Base-by-base conservation (phyloP, 148 eudicot species). In the Vaccinium vitisidaea region DNA sequence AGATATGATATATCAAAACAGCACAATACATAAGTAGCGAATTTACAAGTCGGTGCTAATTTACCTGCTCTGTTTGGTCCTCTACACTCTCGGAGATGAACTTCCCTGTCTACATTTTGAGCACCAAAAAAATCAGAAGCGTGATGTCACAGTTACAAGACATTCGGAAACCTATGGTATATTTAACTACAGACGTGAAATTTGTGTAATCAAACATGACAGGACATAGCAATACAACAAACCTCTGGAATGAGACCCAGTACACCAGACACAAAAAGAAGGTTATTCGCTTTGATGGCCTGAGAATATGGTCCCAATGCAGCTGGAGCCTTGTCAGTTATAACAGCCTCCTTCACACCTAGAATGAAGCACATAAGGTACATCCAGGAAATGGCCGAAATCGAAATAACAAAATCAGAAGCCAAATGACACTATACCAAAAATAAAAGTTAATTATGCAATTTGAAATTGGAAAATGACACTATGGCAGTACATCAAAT, bases 31-130 rank as follows among this genome's bases (percentile, higher is more conserved):
- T 12, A 9, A 2, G 56, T 5, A 21, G 25, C 21, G 80, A 67
- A 73, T 82, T 50, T 50, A 50, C 14, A 14, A 11, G 18, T 46
- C 80, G 43, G 25, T 25, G 8, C 15, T 15, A 69, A 67, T 58
- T 77, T 89, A 97, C 99, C 99, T 97, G 99, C 88, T 97, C 99
- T 79, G 99, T 97, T 88, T 97, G 99, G 14, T 95, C 99, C 89
- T 97, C 99, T 53, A 94, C 94, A 80, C 83, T 84, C 10, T 97
- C 99, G 0, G 99, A 94, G 82, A 95, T 85, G 83, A 97, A 94
- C 84, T 95, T 94, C 69, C 98, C 99, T 21, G 98, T 95, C 99
- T 97, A 89, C 90, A 91, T 84, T 69, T 79, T 54, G 83, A 11
- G 71, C 63, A 75, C 69, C 46, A 36, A 81, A 79, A 54, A 58